These are phyloP conservation scores for Ophiostoma australiae DNA, from an alignment of 2,329 filamentous ascomycete genomes.

Conservation along the genomic window DNA sequence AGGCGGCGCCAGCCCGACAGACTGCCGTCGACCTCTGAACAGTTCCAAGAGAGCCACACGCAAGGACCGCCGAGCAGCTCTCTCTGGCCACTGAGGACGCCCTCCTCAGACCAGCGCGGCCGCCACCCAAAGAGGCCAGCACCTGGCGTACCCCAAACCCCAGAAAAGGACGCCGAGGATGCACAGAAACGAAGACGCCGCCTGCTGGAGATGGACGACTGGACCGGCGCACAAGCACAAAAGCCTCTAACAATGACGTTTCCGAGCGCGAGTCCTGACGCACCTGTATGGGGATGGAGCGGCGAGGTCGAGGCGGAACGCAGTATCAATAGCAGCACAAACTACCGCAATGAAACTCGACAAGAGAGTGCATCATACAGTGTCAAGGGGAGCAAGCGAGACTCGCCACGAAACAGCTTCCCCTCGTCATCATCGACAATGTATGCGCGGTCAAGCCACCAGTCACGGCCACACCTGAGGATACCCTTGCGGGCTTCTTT, in stretches of 20 bases:
- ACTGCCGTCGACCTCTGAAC: not conserved
- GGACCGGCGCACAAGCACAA: constrained; percentile 24
- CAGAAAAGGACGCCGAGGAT: not conserved
- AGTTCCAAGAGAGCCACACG: not conserved
- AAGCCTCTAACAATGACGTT: constrained; percentile 23
- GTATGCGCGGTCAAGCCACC: not conserved
- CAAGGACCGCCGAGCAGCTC: not conserved
- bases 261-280: not conserved
- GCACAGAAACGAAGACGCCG: not conserved
- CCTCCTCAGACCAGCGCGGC: not conserved
- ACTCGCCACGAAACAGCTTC: not conserved
- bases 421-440: not conserved
- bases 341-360: not conserved
- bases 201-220: constrained; percentile 27
- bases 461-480: not conserved
- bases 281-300: constrained; percentile 25
- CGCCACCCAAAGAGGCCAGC: not conserved
- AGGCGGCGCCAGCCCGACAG: not conserved
- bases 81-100: not conserved
- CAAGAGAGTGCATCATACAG: not conserved
- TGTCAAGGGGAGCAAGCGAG: not conserved
- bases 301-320: not conserved
- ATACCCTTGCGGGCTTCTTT: not conserved
- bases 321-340: not conserved
- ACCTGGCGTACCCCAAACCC: not conserved